Conservation (phyloP, 495 filamentous ascomycete species). For the Mycothermus thermophilus region DNA sequence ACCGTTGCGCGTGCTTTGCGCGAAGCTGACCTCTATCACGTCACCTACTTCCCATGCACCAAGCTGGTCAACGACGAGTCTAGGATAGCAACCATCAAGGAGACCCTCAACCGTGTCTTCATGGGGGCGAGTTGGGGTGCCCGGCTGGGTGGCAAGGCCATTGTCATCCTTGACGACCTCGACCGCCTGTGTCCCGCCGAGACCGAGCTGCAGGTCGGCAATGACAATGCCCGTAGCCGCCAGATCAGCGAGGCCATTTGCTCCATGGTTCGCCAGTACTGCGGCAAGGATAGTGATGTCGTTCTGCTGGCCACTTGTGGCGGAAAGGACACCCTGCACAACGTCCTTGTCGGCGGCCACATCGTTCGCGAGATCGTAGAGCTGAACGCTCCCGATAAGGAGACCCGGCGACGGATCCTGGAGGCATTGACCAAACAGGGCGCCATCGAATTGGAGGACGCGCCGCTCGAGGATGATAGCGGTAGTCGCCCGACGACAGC, state of each 20-base stretch:
- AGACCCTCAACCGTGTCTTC: slow-evolving; percentile 68
- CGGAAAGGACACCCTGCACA: slow-evolving; percentile 76
- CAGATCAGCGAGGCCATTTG: slow-evolving; percentile 86
- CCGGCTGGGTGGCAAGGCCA: slow-evolving; percentile 61
- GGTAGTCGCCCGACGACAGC: slow-evolving; percentile 40
- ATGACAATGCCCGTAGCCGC: slow-evolving; percentile 78
- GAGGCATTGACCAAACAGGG: slow-evolving; percentile 50
- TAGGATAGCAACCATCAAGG: slow-evolving; percentile 77
- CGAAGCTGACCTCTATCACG: slow-evolving; percentile 53
- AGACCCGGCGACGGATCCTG: slow-evolving; percentile 67
- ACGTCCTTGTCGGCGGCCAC: slow-evolving; percentile 64
- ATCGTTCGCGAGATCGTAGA: slow-evolving; percentile 71
- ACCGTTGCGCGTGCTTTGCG: slow-evolving; percentile 51
- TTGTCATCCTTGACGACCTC: slow-evolving; percentile 84
- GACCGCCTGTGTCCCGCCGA: slow-evolving; percentile 85
- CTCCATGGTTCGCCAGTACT: slow-evolving; percentile 69
- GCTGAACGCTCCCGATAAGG: slow-evolving; percentile 81
- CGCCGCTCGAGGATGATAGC: slow-evolving; percentile 22
- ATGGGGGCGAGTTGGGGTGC: slow-evolving; percentile 83
- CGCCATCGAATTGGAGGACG: slow-evolving; percentile 27
- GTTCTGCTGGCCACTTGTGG: slow-evolving; percentile 85
- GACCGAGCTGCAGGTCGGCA: slow-evolving; percentile 81
- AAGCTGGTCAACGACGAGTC: slow-evolving; percentile 79
- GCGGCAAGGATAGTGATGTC: slow-evolving; percentile 55
- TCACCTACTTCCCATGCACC: slow-evolving; percentile 68